Evolutionary conservation across 768 basidiomycete species (phyloP), one percentile per base, ranked within the genome.

Genomic region (Lactarius trivialis): DNA sequence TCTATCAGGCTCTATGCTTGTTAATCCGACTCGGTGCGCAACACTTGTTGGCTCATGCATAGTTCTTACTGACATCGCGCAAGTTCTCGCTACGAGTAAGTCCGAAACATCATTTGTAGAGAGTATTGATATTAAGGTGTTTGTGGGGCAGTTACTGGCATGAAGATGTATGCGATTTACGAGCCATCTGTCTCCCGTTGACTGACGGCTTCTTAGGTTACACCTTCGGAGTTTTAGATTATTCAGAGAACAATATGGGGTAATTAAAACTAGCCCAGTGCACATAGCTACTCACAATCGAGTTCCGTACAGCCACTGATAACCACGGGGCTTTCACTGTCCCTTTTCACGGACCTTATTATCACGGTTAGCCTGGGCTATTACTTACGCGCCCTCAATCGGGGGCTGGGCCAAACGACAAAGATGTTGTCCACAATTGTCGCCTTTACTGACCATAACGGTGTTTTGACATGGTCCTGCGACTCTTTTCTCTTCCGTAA

Each of bases 381-480:
- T 57, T 63, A 65, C 53, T n/a, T 65, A 52, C 60, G 64, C 24
- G 26, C 39, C 17, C 60, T 65, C 55, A 50, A 60, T 34, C 61
- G 34, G 17, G 64, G 57, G 12, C 9, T 58, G 11, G 54, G 33
- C 30, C 39, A 37, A 39, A 51, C 64, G 26, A 56, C 21, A 32
- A 63, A 51, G 41, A 63, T 63, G 61, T 19, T 65, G n/a, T 48
- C 56, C 14, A 55, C 48, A 45, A 41, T 65, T 37, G 56, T 65
- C 39, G 55, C 19, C 32, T 58, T 63, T 17, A 52, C 64, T 3
- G 60, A 63, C 34, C 58, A 50, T 51, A 63, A 58, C 24, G 61
- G 64, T 9, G 61, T 19, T 26, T 49, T 65, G 55, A 65, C 64
- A 53, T 65, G 64, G 61, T 65, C 21, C n/a, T n/a, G n/a, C 32